Evolutionary conservation across 129 eudicot species (phyloP).

Genomic region (Heracleum sosnowskyi): DNA sequence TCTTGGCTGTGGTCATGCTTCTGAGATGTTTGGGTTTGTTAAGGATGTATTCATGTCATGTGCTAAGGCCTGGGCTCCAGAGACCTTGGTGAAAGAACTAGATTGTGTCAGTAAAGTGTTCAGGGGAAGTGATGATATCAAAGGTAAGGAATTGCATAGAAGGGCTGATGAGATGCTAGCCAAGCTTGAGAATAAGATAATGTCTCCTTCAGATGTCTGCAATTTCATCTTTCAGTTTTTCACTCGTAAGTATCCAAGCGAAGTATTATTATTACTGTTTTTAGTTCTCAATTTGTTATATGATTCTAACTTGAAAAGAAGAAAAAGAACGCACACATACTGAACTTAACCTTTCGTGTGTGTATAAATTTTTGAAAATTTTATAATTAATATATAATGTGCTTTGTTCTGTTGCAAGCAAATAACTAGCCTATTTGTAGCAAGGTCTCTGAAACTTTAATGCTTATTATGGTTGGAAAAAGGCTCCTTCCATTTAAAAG

Average conservation of each 20-base stretch:
- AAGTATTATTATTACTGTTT: neutral
- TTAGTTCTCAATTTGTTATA: neutral
- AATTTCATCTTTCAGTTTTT: slow-evolving; percentile 57
- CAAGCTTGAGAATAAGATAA: slow-evolving; percentile 48
- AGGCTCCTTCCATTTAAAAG: neutral
- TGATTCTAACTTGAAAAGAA: neutral
- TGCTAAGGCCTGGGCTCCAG: slow-evolving; percentile 64
- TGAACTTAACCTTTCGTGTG: neutral
- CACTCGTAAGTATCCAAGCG: slow-evolving; percentile 38
- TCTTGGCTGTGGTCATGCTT: slow-evolving; percentile 85
- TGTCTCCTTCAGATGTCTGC: slow-evolving; percentile 66
- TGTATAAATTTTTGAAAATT: neutral
- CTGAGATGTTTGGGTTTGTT: slow-evolving; percentile 91
- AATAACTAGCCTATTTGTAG: neutral
- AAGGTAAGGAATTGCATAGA: slow-evolving; percentile 60
- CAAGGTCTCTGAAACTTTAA: neutral
- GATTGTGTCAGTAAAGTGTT: slow-evolving; percentile 78
- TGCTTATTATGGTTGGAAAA: neutral
- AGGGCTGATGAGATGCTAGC: slow-evolving; percentile 49
- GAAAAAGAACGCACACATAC: neutral
- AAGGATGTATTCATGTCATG: slow-evolving; percentile 71
- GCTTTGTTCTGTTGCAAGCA: neutral
- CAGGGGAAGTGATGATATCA: slow-evolving; percentile 55
- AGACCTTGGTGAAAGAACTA: slow-evolving; percentile 61
- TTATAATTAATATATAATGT: neutral